Evolutionary conservation across 1,284 basidiomycete genomes (phyloP).

Genomic region (Lignosus rhinocerotis): DNA sequence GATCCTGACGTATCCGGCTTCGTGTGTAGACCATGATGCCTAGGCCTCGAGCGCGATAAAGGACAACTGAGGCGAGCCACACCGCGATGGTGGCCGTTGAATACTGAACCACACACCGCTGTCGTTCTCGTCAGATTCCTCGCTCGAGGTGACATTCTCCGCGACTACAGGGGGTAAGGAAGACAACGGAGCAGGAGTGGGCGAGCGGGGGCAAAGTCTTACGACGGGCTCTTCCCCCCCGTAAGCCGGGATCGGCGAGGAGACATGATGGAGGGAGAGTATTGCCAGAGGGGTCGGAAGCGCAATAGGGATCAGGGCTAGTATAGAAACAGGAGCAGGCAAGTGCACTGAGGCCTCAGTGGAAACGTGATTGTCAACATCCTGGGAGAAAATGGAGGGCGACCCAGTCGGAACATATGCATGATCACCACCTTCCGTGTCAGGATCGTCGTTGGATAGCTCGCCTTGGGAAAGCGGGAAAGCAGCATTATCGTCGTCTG

Average conservation of each 20-base stretch:
- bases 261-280: background rate
- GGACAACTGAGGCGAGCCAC: constrained; percentile 1
- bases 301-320: background rate
- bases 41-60: constrained; percentile 4
- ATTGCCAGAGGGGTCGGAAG: background rate
- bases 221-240: background rate
- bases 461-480: no score
- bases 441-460: background rate
- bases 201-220: background rate
- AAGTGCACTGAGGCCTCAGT: background rate
- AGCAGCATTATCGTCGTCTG: background rate
- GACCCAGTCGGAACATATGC: no score
- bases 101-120: constrained; percentile 2
- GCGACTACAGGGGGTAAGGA: background rate
- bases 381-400: no score
- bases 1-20: no score
- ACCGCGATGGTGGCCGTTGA: background rate
- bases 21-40: background rate
- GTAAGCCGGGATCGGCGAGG: background rate
- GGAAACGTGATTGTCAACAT: background rate
- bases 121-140: background rate
- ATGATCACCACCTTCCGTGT: no score
- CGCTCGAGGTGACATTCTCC: background rate
- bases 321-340: background rate
- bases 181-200: background rate